Percentiles rank a stretch among this genome's conserved stretches.
Evolutionary conservation across 805 yeast genomes (phyloP).

Genomic region (Lipomyces yamanashiensis): DNA sequence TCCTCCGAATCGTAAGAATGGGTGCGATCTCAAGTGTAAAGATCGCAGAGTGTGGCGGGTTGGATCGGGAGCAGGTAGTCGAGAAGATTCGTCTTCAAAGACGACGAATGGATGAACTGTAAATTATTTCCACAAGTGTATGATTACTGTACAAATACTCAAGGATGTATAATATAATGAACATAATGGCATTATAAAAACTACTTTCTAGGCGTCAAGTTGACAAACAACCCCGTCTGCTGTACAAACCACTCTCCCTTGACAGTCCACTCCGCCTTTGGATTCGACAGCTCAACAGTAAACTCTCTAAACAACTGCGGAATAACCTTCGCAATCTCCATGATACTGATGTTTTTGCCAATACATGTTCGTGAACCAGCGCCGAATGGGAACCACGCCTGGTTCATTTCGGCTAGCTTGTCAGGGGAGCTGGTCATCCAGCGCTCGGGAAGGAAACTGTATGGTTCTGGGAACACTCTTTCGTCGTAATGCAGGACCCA

Average conservation of each 20-base stretch:
- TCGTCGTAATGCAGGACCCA: conserved; percentile 63
- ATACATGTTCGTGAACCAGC: conserved; percentile 76
- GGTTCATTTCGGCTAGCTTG: conserved; percentile 52
- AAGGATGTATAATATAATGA: background rate
- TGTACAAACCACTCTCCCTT: conserved; percentile 14
- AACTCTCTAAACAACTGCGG: conserved; percentile 17
- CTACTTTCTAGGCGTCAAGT: background rate
- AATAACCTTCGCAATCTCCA: conserved; percentile 9
- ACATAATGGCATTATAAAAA: background rate
- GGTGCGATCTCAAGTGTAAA: conserved; percentile 10
- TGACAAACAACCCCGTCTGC: conserved; percentile 6
- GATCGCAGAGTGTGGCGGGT: background rate
- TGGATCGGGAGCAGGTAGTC: background rate
- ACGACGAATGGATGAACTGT: background rate
- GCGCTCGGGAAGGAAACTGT: conserved; percentile 61
- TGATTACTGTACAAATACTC: background rate
- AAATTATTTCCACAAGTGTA: background rate
- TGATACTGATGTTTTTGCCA: conserved; percentile 48
- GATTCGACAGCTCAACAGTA: background rate
- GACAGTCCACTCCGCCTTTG: conserved; percentile 4
- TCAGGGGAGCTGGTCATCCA: conserved; percentile 52
- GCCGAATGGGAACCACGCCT: conserved; percentile 70
- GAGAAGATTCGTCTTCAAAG: background rate
- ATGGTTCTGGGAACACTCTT: conserved; percentile 57
- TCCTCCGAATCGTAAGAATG: conserved; percentile 3